Evolutionary conservation across 2,329 filamentous ascomycete species (phyloP).

Genomic region (Aspergillus clavatus): DNA sequence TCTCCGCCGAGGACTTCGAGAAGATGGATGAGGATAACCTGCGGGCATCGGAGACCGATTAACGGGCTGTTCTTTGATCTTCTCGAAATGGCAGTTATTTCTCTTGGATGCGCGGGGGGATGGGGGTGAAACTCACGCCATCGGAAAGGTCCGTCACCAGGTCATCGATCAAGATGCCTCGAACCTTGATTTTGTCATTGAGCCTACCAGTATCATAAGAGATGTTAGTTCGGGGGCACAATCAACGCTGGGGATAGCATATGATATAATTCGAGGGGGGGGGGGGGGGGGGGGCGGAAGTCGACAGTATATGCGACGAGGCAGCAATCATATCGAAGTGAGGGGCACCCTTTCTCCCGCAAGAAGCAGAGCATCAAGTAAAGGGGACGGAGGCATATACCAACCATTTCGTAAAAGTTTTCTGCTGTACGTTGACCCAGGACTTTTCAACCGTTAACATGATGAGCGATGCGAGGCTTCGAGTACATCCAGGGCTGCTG

Average conservation of each 20-base stretch:
- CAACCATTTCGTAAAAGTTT: slow-evolving; percentile 98
- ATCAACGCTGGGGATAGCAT: neutral
- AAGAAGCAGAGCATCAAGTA: neutral
- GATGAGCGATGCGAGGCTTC: slow-evolving; percentile 17
- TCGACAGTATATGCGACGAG: too few relatives aligned
- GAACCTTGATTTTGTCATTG: slow-evolving; percentile 84
- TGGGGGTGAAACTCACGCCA: slow-evolving; percentile 61
- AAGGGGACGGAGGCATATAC: slow-evolving; percentile 4
- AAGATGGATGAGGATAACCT: slow-evolving; percentile 94
- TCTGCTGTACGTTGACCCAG: slow-evolving; percentile 81
- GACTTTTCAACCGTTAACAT: slow-evolving; percentile 55
- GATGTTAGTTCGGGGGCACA: slow-evolving; percentile 1
- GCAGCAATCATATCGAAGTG: slow-evolving; percentile 2
- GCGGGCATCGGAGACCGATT: slow-evolving; percentile 11
- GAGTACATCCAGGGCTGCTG: slow-evolving; percentile 29
- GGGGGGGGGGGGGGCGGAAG: too few relatives aligned
- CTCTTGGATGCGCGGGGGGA: too few relatives aligned
- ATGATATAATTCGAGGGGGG: too few relatives aligned
- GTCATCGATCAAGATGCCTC: slow-evolving; percentile 76
- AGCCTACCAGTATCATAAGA: slow-evolving; percentile 58
- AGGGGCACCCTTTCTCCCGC: neutral
- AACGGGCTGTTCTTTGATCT: too few relatives aligned
- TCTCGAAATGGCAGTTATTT: too few relatives aligned
- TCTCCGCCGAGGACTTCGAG: slow-evolving; percentile 94
- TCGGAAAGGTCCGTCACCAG: slow-evolving; percentile 86